These are phyloP conservation scores for Nakazawaea wickerhamii DNA, from an alignment of 805 yeast genomes.

Conservation along the genomic window DNA sequence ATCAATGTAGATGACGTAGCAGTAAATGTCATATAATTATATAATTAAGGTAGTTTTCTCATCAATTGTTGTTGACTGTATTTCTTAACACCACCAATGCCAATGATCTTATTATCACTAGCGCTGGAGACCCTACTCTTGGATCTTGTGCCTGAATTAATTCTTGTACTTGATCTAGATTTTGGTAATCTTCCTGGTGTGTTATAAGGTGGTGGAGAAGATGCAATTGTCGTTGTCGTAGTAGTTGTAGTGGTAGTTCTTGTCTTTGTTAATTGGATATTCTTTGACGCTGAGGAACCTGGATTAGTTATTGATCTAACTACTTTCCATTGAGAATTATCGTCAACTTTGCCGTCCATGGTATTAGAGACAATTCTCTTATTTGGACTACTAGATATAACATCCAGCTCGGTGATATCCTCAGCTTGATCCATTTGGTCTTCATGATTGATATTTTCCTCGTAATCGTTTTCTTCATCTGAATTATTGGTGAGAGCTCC, in stretches of 20 bases:
- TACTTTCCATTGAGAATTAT: conserved; percentile 31
- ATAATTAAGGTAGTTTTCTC: conserved; percentile 3
- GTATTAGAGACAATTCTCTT: conserved; percentile 15
- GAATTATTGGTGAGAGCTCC: conserved; percentile 26
- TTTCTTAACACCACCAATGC: conserved; percentile 31
- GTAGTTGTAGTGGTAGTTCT: conserved; percentile 47
- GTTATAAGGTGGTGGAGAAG: conserved; percentile 24
- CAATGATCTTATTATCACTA: conserved; percentile 23
- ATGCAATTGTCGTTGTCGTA: conserved; percentile 25
- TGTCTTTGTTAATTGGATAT: conserved; percentile 36
- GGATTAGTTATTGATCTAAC: conserved; percentile 27
- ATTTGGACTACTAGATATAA: conserved; percentile 15
- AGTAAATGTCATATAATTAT: neutral
- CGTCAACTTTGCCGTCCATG: conserved; percentile 2
- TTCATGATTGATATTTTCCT: conserved; percentile 35
- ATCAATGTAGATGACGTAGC: neutral
- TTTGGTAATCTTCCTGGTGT: conserved; percentile 22
- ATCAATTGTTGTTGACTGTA: conserved; percentile 20
- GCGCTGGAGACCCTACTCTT: conserved; percentile 23
- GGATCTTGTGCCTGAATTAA: conserved; percentile 16
- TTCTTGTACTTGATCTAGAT: conserved; percentile 23
- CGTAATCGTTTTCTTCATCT: conserved; percentile 29
- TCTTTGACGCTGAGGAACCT: conserved; percentile 23
- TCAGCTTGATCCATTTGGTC: conserved; percentile 29
- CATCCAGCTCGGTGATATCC: conserved; percentile 16